Conservation (phyloP, 169 alveolate species). For the Plasmodium gallinaceum region DNA sequence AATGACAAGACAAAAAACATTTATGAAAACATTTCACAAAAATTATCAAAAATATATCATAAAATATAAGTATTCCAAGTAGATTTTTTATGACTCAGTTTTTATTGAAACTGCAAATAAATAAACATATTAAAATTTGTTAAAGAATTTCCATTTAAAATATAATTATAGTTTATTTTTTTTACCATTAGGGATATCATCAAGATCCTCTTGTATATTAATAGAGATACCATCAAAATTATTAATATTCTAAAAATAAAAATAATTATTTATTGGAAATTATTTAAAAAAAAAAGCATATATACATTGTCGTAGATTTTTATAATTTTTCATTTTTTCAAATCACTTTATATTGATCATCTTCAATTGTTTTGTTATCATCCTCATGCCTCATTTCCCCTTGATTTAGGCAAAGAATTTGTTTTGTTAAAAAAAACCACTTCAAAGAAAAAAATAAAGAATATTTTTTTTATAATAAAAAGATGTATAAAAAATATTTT, state of each 20-base stretch:
- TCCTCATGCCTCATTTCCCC: slow-evolving; percentile 66
- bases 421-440: slow-evolving; percentile 74
- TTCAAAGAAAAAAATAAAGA: neutral
- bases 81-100: slow-evolving; percentile 29
- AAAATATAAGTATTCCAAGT: neutral
- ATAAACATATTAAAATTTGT: neutral
- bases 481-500: no score
- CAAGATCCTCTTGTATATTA: slow-evolving; percentile 55
- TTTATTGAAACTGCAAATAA: slow-evolving; percentile 42
- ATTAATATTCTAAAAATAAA: slow-evolving; percentile 22
- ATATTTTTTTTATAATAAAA: no score
- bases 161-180: neutral
- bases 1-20: slow-evolving; percentile 14
- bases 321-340: neutral
- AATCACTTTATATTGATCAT: slow-evolving; percentile 42
- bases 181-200: slow-evolving; percentile 58
- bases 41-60: neutral
- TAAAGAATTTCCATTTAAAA: neutral
- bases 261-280: neutral
- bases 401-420: slow-evolving; percentile 59
- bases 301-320: neutral
- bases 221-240: slow-evolving; percentile 63
- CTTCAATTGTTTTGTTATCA: slow-evolving; percentile 60
- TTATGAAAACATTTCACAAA: neutral
- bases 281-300: neutral